A percentile compares a stretch with the other conserved stretches of the same genome.
Conservation (phyloP, 2,329 filamentous ascomycete species). For the Trichothecium sympodiale region DNA sequence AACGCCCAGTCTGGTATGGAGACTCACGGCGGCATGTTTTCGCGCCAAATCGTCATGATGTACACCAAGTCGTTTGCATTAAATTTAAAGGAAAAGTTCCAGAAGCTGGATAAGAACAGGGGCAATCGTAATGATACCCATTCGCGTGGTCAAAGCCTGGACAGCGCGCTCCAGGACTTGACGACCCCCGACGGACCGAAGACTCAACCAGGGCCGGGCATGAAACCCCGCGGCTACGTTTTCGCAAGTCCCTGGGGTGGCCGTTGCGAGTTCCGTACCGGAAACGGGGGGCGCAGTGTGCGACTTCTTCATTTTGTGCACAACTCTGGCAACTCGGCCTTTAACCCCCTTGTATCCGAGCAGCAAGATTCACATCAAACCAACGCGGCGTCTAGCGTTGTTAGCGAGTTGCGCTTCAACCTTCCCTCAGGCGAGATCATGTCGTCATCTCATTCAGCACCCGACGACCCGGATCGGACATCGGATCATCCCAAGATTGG, state of each 20-base stretch:
- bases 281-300: slow-evolving; percentile 61
- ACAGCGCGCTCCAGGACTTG: slow-evolving; percentile 12
- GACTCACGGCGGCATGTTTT: slow-evolving; percentile 21
- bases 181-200: slow-evolving; percentile 11
- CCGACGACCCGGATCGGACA: slow-evolving; percentile 15
- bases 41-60: slow-evolving; percentile 45
- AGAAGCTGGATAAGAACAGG: slow-evolving; percentile 19
- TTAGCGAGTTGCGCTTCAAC: slow-evolving; percentile 88
- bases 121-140: slow-evolving; percentile 12
- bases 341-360: slow-evolving; percentile 32
- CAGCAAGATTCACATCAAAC: slow-evolving; percentile 19
- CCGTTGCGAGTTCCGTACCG: slow-evolving; percentile 74
- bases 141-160: slow-evolving; percentile 16
- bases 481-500: slow-evolving; percentile 23
- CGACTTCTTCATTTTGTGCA: slow-evolving; percentile 64
- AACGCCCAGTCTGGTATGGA: not conserved
- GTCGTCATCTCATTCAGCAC: slow-evolving; percentile 19
- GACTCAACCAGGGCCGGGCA: slow-evolving; percentile 29
- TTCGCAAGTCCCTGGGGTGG: slow-evolving; percentile 84
- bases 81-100: slow-evolving; percentile 34
- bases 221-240: slow-evolving; percentile 55
- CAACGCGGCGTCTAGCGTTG: slow-evolving; percentile 25
- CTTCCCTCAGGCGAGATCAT: slow-evolving; percentile 52
- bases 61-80: slow-evolving; percentile 39
- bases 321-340: slow-evolving; percentile 18